Base-by-base conservation (phyloP, 208 protist species). In the Crithidia bombi region DNA sequence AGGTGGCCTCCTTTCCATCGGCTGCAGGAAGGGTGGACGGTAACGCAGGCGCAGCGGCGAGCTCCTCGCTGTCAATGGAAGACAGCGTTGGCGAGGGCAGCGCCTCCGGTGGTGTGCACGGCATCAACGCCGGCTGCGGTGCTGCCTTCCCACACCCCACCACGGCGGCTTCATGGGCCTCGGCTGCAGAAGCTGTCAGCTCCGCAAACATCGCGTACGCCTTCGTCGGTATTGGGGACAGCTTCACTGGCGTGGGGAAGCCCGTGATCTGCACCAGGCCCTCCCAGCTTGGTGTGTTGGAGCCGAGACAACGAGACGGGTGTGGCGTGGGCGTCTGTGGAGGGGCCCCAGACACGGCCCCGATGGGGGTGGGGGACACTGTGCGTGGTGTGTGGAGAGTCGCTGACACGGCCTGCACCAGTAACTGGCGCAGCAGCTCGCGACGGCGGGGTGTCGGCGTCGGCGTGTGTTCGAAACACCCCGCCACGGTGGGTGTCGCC, bases 171-270 rank as follows among this genome's bases (percentile, higher is more conserved):
- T 23, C 21, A 10, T 52, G n/a, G n/a, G n/a, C 47, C 43, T 36
- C 28, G 46, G 39, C 41, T 26, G 38, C 19, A 10, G 57, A n/a
- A 1, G 41, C 57, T 12, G 28, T 25, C 25, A 64, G 25, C 15
- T 64, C 57, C 25, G 57, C 23, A 28, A 17, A 4, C 23, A 49
- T 33, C 12, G 47, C 26, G 47, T 77, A 79, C 17, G 39, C 54
- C 49, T 89, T 89, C 1, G 67, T 85, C 3, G 83, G 83, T 23
- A 89, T 86, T 25, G 83, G 80, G 3, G 80, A 89, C 23, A 86
- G 64, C 49, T 86, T 86, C 52, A 89, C 79, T 0, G 83, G 83
- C 7, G 83, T 81, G 0, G 83, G 83, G 36, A 86, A 89, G 3
- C 83, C 80, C 5, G 80, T 86, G 61, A 81, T 76, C 32, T 61